A percentile compares a stretch with the other conserved stretches of the same genome.
Evolutionary conservation across 2,329 filamentous ascomycete genomes (phyloP).

Genomic region (Curvularia lunata): DNA sequence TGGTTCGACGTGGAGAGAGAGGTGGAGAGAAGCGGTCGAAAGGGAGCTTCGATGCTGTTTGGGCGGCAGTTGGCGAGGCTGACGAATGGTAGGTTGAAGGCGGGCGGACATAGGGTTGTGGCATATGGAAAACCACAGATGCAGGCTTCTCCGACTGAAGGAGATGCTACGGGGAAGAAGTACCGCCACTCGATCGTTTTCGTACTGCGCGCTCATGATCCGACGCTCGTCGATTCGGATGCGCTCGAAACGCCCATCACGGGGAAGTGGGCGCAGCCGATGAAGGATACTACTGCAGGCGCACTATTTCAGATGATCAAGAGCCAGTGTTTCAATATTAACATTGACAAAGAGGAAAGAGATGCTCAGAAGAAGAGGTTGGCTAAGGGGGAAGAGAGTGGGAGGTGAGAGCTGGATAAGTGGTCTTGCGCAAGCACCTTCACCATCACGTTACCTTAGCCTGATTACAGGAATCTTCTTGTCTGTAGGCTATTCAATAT

Average conservation of each 20-base stretch:
- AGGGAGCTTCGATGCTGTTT: constrained; percentile 36
- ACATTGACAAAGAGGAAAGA: constrained; percentile 40
- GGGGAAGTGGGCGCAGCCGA: constrained; percentile 33
- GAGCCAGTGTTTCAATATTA: constrained; percentile 47
- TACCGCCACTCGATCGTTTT: constrained; percentile 49
- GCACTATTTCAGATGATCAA: constrained; percentile 41
- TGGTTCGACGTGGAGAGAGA: constrained; percentile 41
- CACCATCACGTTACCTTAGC: background rate
- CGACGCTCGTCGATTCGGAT: constrained; percentile 32
- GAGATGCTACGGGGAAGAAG: background rate
- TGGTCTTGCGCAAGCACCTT: no score
- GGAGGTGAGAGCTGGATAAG: background rate
- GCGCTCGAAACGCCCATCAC: constrained; percentile 39
- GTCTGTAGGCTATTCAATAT: background rate
- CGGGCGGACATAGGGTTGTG: constrained; percentile 46
- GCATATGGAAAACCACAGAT: constrained; percentile 33
- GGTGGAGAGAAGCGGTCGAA: constrained; percentile 22
- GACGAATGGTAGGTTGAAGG: constrained; percentile 37
- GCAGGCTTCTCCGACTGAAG: background rate
- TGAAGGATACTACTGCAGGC: constrained; percentile 40
- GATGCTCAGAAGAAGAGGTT: constrained; percentile 36
- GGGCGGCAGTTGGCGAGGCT: constrained; percentile 43
- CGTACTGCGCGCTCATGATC: constrained; percentile 44
- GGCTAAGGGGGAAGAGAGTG: background rate
- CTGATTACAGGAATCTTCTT: background rate